Evolutionary conservation across 306 rosid genomes (phyloP), one percentile per base, ranked within the genome.

Genomic region (Cucumis hystrix): DNA sequence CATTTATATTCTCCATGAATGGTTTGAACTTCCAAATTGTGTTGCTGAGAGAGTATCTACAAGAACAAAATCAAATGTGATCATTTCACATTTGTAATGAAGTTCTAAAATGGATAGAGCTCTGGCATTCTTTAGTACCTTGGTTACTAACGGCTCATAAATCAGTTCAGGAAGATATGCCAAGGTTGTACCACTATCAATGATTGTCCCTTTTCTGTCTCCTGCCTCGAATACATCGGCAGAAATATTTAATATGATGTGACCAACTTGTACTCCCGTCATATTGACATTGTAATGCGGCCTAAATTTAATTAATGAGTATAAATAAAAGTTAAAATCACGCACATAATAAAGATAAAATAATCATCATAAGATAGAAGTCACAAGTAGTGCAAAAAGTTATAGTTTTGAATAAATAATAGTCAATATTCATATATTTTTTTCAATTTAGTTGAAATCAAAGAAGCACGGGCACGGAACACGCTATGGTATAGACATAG

Each of bases 171-270:
- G 99, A 51, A 95, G 96, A 92, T 95, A 92, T 79, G 99, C 99
- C 91, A 95, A 92, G 72, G 99, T 95, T 85, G 99, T 95, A 69
- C 99, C 97, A 61, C 96, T 95, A 84, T 95, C 99, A 74, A 95
- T 95, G 79, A 95, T 89, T 37, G 99, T 92, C 83, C 99, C 99
- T 86, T 83, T 88, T 55, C 56, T 88, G 83, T 90, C 92, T 45
- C 90, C 89, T 14, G 81, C 85, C 71, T 84, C 90, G 82, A 91
- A 92, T 60, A 83, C 80, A 70, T 88, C 92, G n/a, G 81, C 65
- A 30, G 97, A 79, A 45, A 95, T 83, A 78, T 74, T 89, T 78
- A 95, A 84, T 77, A 83, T 83, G 51, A 82, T 39, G 12, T 14
- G 88, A 60, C 99, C 99, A 76, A 95, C 91, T 89, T 89, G 97